A percentile compares a stretch with the other conserved stretches of the same genome.
Conservation (phyloP, 2,329 filamentous ascomycete species). For the Colletotrichum sp. region DNA sequence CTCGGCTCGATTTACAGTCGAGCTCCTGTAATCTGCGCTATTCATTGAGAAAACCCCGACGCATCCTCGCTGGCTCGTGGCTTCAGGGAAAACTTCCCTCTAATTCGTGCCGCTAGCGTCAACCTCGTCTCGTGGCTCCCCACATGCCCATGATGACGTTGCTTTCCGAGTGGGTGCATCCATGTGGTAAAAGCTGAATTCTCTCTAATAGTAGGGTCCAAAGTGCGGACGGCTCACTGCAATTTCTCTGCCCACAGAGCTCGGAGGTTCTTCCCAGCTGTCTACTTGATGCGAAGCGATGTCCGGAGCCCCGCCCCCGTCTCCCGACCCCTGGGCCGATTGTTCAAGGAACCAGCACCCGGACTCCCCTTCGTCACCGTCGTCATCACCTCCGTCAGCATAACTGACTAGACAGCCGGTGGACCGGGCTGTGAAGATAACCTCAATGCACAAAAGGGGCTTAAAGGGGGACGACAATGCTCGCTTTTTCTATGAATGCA, state of each 20-base stretch:
- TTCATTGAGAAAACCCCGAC: neutral
- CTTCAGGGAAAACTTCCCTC: neutral
- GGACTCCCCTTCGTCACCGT: neutral
- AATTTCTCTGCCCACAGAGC: neutral
- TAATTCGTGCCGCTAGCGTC: neutral
- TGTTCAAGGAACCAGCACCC: neutral
- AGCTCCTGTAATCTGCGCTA: neutral
- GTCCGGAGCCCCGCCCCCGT: conserved; percentile 1
- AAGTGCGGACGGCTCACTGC: neutral
- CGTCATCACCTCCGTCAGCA: neutral
- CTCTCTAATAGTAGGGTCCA: neutral
- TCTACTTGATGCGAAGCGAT: conserved; percentile 13
- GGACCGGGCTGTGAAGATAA: neutral
- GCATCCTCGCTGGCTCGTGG: neutral
- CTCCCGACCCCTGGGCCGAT: conserved; percentile 3
- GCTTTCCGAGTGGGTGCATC: neutral
- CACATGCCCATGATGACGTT: neutral
- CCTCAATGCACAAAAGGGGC: neutral
- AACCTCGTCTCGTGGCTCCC: neutral
- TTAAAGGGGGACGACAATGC: neutral
- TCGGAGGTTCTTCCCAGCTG: neutral
- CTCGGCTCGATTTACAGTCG: neutral
- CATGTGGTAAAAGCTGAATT: neutral
- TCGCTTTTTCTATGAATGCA: neutral
- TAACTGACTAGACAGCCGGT: neutral